Base-by-base conservation (phyloP, 352 stramenopile genomes). In the Globisporangium splendens region DNA sequence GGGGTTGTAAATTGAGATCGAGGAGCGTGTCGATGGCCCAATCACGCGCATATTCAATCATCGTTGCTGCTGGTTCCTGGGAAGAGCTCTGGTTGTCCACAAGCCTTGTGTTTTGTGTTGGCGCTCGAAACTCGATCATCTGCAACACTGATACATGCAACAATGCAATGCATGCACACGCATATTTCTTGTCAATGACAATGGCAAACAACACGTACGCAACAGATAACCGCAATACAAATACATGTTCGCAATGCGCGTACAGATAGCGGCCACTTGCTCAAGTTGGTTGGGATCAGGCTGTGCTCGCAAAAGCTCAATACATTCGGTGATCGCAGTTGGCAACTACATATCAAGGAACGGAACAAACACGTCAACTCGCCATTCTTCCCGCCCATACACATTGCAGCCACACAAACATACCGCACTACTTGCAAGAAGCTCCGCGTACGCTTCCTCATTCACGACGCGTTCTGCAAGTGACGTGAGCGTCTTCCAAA, bases 11-110 rank as follows among this genome's bases (percentile, higher is more conserved):
- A 33, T 56, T 46, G 24, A 75, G 17, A 43, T 66, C 54, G 20
- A 78, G 51, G 15, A 83, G 66, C 41, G 62, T 77, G 39, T 83
- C 71, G 24, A 73, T 70, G 18, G 73, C 71, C 73, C 73, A 83
- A 18, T 59, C 35, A 6, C 20, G 35, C 12, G 56, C 57, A 14
- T 49, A 39, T n/a, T 52, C 42, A 7, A 69, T 22, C 28, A 58
- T 43, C 7, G 35, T 15, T 28, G 35, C 56, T 54, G 42, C 18
- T 12, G 24, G 5, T 31, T 31, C 24, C 2, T 31, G 24, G 24
- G 5, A 5, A 31, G 24, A 31, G 24, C 5, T 5, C 24, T n/a
- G 38, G 22, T 15, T 50, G 68, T 31, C 10, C 50, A 20, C 72
- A 28, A 13, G 66, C 24, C 1, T 14, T 39, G 15, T 52, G 52